These are phyloP conservation scores for Phytophthora tubulina DNA, from an alignment of 352 stramenopile genomes.

Conservation along the genomic window DNA sequence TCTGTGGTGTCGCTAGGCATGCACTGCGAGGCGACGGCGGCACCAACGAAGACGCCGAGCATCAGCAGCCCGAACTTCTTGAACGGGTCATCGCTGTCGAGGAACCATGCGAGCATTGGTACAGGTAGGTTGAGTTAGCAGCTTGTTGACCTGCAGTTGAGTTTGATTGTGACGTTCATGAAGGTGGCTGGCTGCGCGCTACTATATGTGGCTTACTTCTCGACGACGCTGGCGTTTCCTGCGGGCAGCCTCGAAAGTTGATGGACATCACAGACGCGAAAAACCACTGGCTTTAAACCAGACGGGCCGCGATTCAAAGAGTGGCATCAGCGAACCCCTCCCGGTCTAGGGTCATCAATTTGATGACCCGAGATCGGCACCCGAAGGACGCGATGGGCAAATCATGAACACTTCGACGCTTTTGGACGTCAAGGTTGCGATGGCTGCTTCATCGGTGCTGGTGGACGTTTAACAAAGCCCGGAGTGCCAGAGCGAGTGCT, in stretches of 20 bases:
- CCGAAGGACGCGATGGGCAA: not conserved
- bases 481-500: too few species aligned
- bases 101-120: constrained; percentile 36
- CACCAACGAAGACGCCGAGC: constrained; percentile 27
- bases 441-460: not conserved
- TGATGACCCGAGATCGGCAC: constrained; percentile 24
- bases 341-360: constrained; percentile 31
- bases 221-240: not conserved
- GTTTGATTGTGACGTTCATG: constrained; percentile 34
- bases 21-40: constrained; percentile 27
- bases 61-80: constrained; percentile 38
- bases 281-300: not conserved
- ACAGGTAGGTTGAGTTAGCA: not conserved
- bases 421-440: not conserved
- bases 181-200: not conserved
- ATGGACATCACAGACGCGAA: not conserved
- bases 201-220: not conserved
- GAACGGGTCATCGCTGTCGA: constrained; percentile 37
- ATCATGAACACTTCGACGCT: constrained; percentile 1
- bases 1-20: constrained; percentile 34
- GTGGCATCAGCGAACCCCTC: not conserved
- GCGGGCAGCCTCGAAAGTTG: too few species aligned
- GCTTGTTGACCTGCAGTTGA: constrained; percentile 26
- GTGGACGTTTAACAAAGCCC: not conserved
- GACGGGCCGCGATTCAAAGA: not conserved